A percentile compares a stretch with the other conserved stretches of the same genome.
Conservation (phyloP, 2,329 filamentous ascomycete species). For the Hypoxylon sp. region DNA sequence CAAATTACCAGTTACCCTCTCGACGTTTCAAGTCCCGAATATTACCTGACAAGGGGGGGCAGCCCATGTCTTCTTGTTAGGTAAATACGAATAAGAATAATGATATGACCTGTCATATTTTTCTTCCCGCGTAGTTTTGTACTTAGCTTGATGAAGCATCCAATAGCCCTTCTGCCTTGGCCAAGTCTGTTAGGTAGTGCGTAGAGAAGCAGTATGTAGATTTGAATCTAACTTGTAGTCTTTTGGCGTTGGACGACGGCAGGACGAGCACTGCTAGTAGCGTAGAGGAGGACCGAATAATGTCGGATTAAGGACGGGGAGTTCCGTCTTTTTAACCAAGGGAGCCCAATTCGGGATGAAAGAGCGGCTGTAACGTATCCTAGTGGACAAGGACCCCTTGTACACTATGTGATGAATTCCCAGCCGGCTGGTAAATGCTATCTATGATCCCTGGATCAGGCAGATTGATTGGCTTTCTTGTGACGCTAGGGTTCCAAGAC, state of each 20-base stretch:
- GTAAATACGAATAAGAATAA: background rate
- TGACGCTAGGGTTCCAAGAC: constrained; percentile 15
- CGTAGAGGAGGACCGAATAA: background rate
- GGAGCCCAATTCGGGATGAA: constrained; percentile 12
- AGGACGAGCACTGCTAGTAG: no score
- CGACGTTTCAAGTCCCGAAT: constrained; percentile 25
- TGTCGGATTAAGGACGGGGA: background rate
- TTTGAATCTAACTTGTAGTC: background rate
- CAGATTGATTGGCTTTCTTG: constrained; percentile 33
- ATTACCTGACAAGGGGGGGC: constrained; percentile 14
- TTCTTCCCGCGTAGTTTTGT: background rate
- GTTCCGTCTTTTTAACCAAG: constrained; percentile 18
- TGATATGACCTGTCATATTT: constrained; percentile 26
- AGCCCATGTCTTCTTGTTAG: constrained; percentile 8
- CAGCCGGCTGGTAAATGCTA: constrained; percentile 43
- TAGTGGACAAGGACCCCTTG: constrained; percentile 10
- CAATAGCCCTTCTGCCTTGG: background rate
- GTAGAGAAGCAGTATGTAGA: background rate
- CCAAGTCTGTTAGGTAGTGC: background rate
- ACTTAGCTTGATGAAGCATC: constrained; percentile 3
- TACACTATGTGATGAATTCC: constrained; percentile 32
- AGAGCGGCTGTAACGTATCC: constrained; percentile 25
- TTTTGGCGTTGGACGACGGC: background rate
- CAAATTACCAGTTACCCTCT: constrained; percentile 14
- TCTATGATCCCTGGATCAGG: constrained; percentile 37